Evolutionary conservation across 78 protist genomes (phyloP).

Genomic region (Guillardia theta): DNA sequence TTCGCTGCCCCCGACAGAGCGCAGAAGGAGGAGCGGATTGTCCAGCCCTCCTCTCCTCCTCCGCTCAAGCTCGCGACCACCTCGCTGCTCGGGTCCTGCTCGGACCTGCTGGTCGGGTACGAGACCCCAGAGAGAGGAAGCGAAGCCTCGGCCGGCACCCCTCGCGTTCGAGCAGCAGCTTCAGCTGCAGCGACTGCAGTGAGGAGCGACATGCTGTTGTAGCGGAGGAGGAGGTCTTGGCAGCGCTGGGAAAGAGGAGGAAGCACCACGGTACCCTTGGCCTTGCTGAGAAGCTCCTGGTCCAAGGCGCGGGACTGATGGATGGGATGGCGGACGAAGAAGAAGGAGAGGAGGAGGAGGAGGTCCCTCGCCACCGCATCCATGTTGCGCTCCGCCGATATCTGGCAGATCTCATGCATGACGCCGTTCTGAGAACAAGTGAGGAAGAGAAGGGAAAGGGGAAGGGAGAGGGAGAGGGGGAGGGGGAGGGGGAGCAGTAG

Average conservation of each 20-base stretch:
- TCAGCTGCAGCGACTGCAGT: not conserved
- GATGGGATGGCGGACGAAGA: slow-evolving; percentile 13
- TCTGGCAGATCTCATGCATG: not conserved
- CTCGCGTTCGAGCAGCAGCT: not conserved
- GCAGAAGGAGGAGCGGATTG: too few relatives aligned
- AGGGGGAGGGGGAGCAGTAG: too few relatives aligned
- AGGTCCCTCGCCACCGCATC: not conserved
- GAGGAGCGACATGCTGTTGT: not conserved
- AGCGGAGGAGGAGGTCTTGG: not conserved
- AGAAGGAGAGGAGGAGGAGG: not conserved
- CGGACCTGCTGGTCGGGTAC: not conserved
- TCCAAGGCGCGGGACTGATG: not conserved
- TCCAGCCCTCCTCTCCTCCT: too few relatives aligned
- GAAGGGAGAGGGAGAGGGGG: too few relatives aligned
- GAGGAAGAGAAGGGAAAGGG: not conserved
- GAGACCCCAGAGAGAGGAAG: not conserved
- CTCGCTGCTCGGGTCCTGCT: too few relatives aligned
- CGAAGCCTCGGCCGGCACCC: not conserved
- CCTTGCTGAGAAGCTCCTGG: not conserved
- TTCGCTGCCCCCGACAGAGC: not conserved
- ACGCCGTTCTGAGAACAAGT: not conserved
- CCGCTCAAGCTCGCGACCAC: too few relatives aligned
- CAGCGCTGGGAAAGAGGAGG: not conserved
- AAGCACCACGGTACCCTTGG: not conserved
- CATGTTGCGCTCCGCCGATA: not conserved